Evolutionary conservation across 345 rosid species (phyloP), one percentile per base, ranked within the genome.

Genomic region (Populus euphratica): DNA sequence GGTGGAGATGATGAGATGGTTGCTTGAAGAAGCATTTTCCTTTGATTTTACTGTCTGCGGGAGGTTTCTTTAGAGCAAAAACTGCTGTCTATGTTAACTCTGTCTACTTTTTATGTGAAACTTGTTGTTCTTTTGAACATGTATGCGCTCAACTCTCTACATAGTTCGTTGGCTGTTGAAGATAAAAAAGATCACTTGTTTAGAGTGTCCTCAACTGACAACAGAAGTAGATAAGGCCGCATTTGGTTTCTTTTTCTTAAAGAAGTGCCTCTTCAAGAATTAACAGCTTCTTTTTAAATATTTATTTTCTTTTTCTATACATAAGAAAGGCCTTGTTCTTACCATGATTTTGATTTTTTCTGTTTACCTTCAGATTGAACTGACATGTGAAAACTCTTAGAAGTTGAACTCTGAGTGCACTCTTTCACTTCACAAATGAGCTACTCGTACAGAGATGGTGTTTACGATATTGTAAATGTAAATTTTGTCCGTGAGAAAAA

Each of bases 1-100:
- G 85, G 83, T 38, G 88, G 79, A 72, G 86, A 62, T 36, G 83
- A 74, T 8, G 70, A 64, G 72, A 67, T 81, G 68, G 83, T n/a
- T 31, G 89, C 86, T 20, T 89, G 95, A 16, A 87, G 86, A 76
- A 88, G 81, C 95, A 89, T 91, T 52, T 76, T 86, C 31, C 41
- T 72, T 52, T 63, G 13, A 12, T 39, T 41, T 39, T 4, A 31
- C 63, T 29, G 68, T 3, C 25, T 33, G 18, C 36, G 25, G 33
- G 27, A 7, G n/a, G 36, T 33, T 33, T 64, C 78, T 68, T 75
- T 68, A 68, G 63, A 61, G 31, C 72, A 82, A 75, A 29, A 68
- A 78, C 72, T 43, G 79, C 56, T 43, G 11, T n/a, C 12, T 56
- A 25, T 10, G 14, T 56, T 33, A 20, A 12, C 16, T 9, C 9